Percentiles rank a stretch among this genome's conserved stretches.
Conservation (phyloP, 2,329 filamentous ascomycete species). For the Diaporthe ilicicola region DNA sequence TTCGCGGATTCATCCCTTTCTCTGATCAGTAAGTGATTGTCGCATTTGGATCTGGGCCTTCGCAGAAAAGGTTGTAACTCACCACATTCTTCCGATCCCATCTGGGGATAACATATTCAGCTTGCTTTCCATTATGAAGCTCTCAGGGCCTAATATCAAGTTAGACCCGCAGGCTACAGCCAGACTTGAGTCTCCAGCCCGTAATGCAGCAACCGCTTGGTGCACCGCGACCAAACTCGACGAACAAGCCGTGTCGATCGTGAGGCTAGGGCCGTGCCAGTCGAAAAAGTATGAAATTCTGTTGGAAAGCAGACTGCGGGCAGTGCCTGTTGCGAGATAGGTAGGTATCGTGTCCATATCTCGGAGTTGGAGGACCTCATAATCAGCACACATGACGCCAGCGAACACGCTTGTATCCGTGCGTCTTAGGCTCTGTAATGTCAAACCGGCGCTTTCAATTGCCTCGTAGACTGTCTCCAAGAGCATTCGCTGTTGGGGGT, state of each 20-base stretch:
- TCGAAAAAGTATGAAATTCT: conserved; percentile 50
- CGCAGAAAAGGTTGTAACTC: too few species aligned
- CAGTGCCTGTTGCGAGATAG: background rate
- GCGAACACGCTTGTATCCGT: conserved; percentile 48
- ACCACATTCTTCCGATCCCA: too few species aligned
- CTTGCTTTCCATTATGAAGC: conserved; percentile 34
- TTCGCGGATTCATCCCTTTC: too few species aligned
- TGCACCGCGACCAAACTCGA: conserved; percentile 49
- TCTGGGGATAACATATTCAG: conserved; percentile 46
- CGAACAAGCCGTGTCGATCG: conserved; percentile 54
- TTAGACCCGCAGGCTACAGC: conserved; percentile 46
- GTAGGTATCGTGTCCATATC: background rate
- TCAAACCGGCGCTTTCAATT: conserved; percentile 46
- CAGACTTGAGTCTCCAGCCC: conserved; percentile 40
- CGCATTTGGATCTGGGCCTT: too few species aligned
- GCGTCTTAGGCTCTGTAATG: conserved; percentile 42
- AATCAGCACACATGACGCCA: conserved; percentile 48
- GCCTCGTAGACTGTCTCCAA: conserved; percentile 48
- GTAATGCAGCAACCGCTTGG: conserved; percentile 44
- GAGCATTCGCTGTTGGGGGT: conserved; percentile 45
- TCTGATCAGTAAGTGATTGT: too few species aligned
- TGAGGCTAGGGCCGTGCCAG: conserved; percentile 48
- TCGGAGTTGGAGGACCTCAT: conserved; percentile 43
- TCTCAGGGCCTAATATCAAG: conserved; percentile 43
- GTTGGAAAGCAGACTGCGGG: conserved; percentile 37